Percentiles rank a stretch among this genome's conserved stretches.
These are phyloP conservation scores for Bimuria novae-zelandiae DNA, from an alignment of 2,329 filamentous ascomycete species.

Conservation along the genomic window DNA sequence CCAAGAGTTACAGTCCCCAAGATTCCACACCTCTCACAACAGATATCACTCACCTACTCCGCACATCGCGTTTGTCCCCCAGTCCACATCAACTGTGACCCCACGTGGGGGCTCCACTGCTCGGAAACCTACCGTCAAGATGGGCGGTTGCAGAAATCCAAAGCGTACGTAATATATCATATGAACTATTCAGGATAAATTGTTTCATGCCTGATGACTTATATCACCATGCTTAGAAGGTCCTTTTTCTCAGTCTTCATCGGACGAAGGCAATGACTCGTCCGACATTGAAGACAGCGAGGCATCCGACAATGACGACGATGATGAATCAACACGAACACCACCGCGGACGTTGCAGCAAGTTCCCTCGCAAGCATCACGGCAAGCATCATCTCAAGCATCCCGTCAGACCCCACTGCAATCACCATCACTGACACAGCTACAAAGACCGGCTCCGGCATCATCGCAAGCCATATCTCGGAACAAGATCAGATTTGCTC, in stretches of 20 bases:
- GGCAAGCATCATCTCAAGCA: neutral
- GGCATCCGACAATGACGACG: neutral
- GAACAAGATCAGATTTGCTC: neutral
- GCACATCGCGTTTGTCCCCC: neutral
- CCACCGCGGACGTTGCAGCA: neutral
- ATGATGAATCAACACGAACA: neutral
- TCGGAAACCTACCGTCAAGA: neutral
- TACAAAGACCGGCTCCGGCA: neutral
- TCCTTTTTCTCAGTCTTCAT: neutral
- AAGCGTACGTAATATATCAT: conserved; percentile 4
- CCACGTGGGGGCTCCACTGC: neutral
- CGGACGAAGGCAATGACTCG: neutral
- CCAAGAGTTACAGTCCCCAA: neutral
- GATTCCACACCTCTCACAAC: neutral
- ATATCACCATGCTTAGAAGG: neutral
- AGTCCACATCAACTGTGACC: neutral
- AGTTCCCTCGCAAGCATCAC: neutral
- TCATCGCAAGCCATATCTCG: neutral
- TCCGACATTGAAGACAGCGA: neutral
- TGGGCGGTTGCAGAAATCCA: neutral
- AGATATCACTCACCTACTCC: neutral
- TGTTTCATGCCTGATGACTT: no score
- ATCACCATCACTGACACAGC: neutral
- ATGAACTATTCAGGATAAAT: no score
- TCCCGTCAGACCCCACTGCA: neutral